A percentile compares a stretch with the other conserved stretches of the same genome.
These are phyloP conservation scores for Zizania latifolia DNA, from an alignment of 176 grass and related monocot genomes.

Conservation along the genomic window DNA sequence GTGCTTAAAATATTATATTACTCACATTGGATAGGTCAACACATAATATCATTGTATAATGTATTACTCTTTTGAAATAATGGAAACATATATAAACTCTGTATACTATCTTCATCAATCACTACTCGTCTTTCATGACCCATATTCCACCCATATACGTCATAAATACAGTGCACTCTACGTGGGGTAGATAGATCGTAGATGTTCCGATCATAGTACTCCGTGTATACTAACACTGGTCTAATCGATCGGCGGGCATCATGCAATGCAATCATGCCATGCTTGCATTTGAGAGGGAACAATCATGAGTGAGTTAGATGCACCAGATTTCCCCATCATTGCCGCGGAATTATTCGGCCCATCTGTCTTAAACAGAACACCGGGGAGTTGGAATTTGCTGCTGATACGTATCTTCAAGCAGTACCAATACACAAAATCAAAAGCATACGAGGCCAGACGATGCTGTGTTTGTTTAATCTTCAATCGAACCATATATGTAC, in stretches of 20 bases:
- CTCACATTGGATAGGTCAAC: no score
- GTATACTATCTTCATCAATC: no score
- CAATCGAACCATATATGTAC: no score
- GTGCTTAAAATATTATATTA: no score
- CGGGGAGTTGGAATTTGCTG: background rate
- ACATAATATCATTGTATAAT: no score
- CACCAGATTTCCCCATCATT: background rate
- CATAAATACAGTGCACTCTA: background rate
- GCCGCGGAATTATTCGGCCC: background rate
- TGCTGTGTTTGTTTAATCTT: no score
- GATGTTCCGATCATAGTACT: background rate
- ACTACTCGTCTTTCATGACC: no score
- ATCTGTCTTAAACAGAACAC: background rate
- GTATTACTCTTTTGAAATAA: no score
- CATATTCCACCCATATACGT: conserved; percentile 7
- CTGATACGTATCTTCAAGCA: no score
- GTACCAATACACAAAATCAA: background rate
- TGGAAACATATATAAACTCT: no score
- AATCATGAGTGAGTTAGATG: background rate
- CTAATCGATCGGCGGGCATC: background rate
- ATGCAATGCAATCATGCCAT: background rate
- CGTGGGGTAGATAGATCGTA: background rate
- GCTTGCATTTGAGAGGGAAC: background rate
- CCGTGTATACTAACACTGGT: background rate
- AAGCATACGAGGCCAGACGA: no score